A percentile compares a stretch with the other conserved stretches of the same genome.
Conservation (phyloP, 1,284 basidiomycete genomes). For the Rhodotorula glutinis region DNA sequence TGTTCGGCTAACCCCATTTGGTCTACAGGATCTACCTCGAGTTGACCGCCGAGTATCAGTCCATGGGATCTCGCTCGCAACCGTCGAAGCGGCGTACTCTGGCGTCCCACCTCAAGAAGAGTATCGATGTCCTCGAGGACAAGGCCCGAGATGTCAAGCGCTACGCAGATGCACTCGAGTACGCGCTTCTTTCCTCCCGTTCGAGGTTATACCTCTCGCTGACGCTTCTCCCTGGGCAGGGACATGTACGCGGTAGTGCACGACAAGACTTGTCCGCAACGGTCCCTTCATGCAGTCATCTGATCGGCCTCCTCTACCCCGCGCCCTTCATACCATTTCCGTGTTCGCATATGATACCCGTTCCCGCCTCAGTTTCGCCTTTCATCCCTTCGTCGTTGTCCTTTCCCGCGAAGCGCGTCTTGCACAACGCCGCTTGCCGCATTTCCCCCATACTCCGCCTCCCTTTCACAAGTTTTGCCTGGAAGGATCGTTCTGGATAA, state of each 20-base stretch:
- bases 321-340: neutral
- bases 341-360: neutral
- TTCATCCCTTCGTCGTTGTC: too few species aligned
- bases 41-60: conserved; percentile 81
- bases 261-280: conserved; percentile 7
- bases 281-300: conserved; percentile 5
- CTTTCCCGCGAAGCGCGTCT: too few species aligned
- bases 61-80: conserved; percentile 75
- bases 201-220: neutral
- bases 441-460: too few species aligned
- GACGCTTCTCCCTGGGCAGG: neutral
- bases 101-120: conserved; percentile 78
- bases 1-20: neutral
- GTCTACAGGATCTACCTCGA: conserved; percentile 71
- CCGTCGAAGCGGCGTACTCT: conserved; percentile 69
- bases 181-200: neutral
- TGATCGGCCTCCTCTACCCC: neutral
- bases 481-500: too few species aligned
- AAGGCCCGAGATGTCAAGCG: conserved; percentile 51
- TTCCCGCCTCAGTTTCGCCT: too few species aligned
- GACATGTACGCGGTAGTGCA: conserved; percentile 7
- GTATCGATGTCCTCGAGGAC: conserved; percentile 80
- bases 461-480: too few species aligned
- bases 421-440: too few species aligned
- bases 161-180: conserved; percentile 29